Percentiles rank a stretch among this genome's conserved stretches.
Conservation (phyloP, 2,329 filamentous ascomycete genomes). For the Ciborinia camelliae region DNA sequence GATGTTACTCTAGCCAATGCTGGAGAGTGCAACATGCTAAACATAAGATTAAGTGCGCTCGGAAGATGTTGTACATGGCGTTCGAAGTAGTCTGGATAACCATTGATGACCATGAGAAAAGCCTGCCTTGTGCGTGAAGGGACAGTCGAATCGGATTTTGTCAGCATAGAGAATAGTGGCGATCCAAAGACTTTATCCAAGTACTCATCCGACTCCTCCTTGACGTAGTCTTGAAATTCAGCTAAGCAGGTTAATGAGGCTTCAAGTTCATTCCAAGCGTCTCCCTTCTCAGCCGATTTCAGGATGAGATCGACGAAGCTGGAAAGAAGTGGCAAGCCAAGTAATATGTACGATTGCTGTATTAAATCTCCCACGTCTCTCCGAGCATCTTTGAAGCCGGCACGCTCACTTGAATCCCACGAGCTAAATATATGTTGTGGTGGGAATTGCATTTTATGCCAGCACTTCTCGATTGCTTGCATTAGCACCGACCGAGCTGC, state of each 20-base stretch:
- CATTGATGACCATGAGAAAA: conserved; percentile 66
- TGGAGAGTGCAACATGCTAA: conserved; percentile 62
- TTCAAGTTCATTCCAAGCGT: conserved; percentile 58
- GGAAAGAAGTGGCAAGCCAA: conserved; percentile 53
- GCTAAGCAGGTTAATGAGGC: conserved; percentile 62
- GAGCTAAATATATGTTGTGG: conserved; percentile 51
- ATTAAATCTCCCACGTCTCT: conserved; percentile 78
- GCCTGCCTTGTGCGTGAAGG: conserved; percentile 64
- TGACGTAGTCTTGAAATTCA: conserved; percentile 62
- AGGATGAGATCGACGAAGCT: conserved; percentile 56
- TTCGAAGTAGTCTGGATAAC: conserved; percentile 74
- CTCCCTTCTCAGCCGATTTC: conserved; percentile 43
- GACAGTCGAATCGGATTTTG: conserved; percentile 49
- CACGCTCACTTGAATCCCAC: conserved; percentile 69
- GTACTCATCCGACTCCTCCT: conserved; percentile 54
- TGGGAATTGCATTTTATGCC: conserved; percentile 63
- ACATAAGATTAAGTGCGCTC: conserved; percentile 69
- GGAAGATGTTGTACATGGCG: conserved; percentile 65
- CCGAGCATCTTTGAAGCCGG: conserved; percentile 67
- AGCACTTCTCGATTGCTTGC: conserved; percentile 62
- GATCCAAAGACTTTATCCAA: conserved; percentile 61
- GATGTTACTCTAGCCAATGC: conserved; percentile 65
- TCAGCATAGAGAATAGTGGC: conserved; percentile 53
- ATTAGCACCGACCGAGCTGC: conserved; percentile 58
- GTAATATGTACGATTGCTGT: conserved; percentile 64